Conservation (phyloP, 2,329 filamentous ascomycete genomes). For the Xylariaceae sp. region DNA sequence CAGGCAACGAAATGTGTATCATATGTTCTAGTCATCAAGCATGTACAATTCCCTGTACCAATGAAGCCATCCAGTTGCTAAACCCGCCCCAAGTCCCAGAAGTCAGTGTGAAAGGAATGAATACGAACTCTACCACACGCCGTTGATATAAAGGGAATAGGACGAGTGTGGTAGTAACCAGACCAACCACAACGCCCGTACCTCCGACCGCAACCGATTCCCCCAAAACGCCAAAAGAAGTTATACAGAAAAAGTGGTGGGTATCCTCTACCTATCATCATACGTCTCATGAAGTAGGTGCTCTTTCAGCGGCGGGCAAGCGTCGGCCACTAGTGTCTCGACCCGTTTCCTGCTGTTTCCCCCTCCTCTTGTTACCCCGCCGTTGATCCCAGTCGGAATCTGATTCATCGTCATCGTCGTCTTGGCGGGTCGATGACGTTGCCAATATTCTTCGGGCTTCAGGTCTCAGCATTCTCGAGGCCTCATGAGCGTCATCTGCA, state of each 20-base stretch:
- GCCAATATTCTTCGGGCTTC: conserved; percentile 27
- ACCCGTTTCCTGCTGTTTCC: conserved; percentile 39
- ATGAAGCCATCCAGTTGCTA: conserved; percentile 12
- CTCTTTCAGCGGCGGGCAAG: conserved; percentile 49
- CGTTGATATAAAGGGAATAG: conserved; percentile 15
- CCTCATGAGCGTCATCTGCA: conserved; percentile 12
- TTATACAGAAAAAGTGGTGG: conserved; percentile 24
- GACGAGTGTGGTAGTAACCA: conserved; percentile 29
- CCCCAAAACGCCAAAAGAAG: conserved; percentile 20
- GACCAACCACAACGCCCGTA: conserved; percentile 20
- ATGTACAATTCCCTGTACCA: conserved; percentile 25
- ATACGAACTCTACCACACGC: conserved; percentile 7
- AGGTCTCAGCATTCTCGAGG: conserved; percentile 49
- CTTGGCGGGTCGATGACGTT: conserved; percentile 20
- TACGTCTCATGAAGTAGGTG: conserved; percentile 34
- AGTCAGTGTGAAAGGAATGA: conserved; percentile 4
- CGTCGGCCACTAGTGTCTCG: conserved; percentile 47
- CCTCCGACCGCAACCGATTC: conserved; percentile 6
- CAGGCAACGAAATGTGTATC: conserved; percentile 22
- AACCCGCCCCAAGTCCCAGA: conserved; percentile 4
- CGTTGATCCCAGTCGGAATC: conserved; percentile 7
- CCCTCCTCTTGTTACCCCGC: conserved; percentile 30
- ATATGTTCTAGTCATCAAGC: conserved; percentile 22
- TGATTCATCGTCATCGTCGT: conserved; percentile 18
- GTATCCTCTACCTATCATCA: conserved; percentile 27